phyloP scores from a whole-genome alignment of 2,329 filamentous ascomycete genomes.

The Neofusicoccum kwambonambiense region DNA sequence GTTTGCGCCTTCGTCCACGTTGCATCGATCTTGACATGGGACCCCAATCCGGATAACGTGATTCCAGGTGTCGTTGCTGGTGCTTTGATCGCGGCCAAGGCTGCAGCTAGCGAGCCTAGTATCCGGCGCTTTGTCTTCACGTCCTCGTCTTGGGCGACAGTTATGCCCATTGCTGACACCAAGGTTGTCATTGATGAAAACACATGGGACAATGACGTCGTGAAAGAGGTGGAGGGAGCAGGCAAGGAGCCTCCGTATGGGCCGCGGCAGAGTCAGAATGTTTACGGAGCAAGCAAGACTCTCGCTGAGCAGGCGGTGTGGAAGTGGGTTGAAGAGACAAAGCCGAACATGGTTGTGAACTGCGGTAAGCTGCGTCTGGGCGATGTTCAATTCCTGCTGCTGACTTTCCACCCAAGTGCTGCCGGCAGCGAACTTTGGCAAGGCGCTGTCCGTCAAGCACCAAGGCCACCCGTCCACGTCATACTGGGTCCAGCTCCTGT shows the following conservation, averaged over 20 bases:
- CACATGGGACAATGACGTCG: conserved; percentile 34
- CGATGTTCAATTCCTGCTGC: neutral
- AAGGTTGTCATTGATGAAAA: conserved; percentile 28
- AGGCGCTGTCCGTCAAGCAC: conserved; percentile 19
- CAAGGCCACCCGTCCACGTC: conserved; percentile 23
- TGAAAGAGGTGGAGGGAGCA: conserved; percentile 30
- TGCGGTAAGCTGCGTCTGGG: conserved; percentile 22
- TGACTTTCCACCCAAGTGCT: neutral
- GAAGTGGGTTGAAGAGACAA: conserved; percentile 42
- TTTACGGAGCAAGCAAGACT: conserved; percentile 45
- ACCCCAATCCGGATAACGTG: conserved; percentile 38
- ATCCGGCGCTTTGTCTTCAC: conserved; percentile 48
- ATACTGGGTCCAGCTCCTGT: conserved; percentile 17
- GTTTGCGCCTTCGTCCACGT: conserved; percentile 47
- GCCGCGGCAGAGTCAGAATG: conserved; percentile 21
- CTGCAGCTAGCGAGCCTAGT: conserved; percentile 41
- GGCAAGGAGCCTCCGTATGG: conserved; percentile 28
- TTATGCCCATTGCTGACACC: conserved; percentile 26
- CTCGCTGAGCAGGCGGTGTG: conserved; percentile 44
- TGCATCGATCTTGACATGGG: conserved; percentile 43
- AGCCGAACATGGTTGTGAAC: conserved; percentile 42
- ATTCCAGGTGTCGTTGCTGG: conserved; percentile 42
- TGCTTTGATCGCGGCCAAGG: conserved; percentile 40
- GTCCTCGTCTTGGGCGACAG: conserved; percentile 41
- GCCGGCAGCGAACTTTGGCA: conserved; percentile 21